Evolutionary conservation across 306 rosid species (phyloP).

Genomic region (Senna siamea): DNA sequence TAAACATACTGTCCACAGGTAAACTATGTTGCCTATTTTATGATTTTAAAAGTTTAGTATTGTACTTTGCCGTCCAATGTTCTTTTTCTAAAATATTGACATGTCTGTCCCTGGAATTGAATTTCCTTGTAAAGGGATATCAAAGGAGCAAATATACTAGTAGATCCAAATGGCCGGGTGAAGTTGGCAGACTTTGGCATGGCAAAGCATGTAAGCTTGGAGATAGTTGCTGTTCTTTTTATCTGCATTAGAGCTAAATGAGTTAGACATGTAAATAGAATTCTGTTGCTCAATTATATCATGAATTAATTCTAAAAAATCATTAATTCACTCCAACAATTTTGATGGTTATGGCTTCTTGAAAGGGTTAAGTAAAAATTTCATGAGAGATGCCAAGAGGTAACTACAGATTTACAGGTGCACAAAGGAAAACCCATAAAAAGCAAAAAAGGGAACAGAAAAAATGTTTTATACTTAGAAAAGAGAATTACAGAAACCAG

Average conservation of each 20-base stretch:
- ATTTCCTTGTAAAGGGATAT: slow-evolving; percentile 74
- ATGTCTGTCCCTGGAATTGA: slow-evolving; percentile 34
- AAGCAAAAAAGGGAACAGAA: too few relatives aligned
- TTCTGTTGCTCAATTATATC: slow-evolving; percentile 23
- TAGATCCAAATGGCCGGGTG: slow-evolving; percentile 93
- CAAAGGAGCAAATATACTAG: slow-evolving; percentile 97
- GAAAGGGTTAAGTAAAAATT: background rate
- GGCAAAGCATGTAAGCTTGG: slow-evolving; percentile 95
- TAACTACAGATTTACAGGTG: too few relatives aligned
- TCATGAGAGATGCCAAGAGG: background rate
- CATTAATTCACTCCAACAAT: background rate
- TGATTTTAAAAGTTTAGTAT: slow-evolving; percentile 27
- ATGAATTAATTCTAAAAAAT: slow-evolving; percentile 23
- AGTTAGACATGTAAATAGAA: slow-evolving; percentile 12
- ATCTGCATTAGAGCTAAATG: slow-evolving; percentile 35
- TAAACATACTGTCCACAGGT: slow-evolving; percentile 95
- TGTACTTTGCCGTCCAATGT: slow-evolving; percentile 29
- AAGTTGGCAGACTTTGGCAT: slow-evolving; percentile 99
- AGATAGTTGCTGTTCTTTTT: slow-evolving; percentile 31
- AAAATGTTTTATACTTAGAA: background rate
- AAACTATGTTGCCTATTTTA: slow-evolving; percentile 40
- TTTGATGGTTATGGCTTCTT: background rate
- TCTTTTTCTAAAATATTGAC: slow-evolving; percentile 17
- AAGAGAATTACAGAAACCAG: background rate
- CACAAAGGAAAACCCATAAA: slow-evolving; percentile 20